Percentiles rank a stretch among this genome's conserved stretches.
Evolutionary conservation across 2,329 filamentous ascomycete genomes (phyloP).

Genomic region (Mariannaea elegans): DNA sequence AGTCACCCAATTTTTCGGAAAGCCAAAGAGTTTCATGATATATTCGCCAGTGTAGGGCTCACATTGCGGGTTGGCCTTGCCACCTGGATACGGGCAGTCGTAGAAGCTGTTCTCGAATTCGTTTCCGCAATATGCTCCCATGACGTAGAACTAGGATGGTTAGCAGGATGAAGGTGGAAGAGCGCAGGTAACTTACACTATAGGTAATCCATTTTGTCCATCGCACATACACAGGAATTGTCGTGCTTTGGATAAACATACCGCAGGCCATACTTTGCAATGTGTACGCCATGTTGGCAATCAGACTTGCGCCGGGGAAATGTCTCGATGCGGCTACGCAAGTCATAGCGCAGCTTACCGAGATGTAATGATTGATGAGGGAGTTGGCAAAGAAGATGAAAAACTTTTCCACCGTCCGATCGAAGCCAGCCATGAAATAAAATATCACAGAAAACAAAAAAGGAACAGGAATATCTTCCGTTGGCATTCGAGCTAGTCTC

Average conservation of each 20-base stretch:
- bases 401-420: constrained; percentile 69
- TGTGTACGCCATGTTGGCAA: constrained; percentile 77
- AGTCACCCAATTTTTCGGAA: constrained; percentile 73
- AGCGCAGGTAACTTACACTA: constrained; percentile 51
- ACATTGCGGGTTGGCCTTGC: constrained; percentile 71
- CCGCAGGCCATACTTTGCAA: constrained; percentile 79
- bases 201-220: constrained; percentile 78
- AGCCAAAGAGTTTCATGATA: constrained; percentile 74
- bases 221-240: constrained; percentile 79
- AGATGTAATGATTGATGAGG: constrained; percentile 76
- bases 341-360: constrained; percentile 74
- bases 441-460: constrained; percentile 75
- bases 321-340: constrained; percentile 72
- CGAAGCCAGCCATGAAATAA: constrained; percentile 83
- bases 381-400: constrained; percentile 77
- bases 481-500: constrained; percentile 71
- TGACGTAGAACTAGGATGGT: constrained; percentile 68
- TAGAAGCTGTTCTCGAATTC: constrained; percentile 79
- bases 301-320: constrained; percentile 75
- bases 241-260: constrained; percentile 78
- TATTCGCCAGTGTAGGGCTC: constrained; percentile 74
- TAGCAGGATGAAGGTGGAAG: constrained; percentile 5
- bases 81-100: constrained; percentile 71
- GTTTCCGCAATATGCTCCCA: constrained; percentile 75
- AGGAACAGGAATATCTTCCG: constrained; percentile 78